phyloP scores from a whole-genome alignment of 2,329 filamentous ascomycete species.

The Penicillium expansum region DNA sequence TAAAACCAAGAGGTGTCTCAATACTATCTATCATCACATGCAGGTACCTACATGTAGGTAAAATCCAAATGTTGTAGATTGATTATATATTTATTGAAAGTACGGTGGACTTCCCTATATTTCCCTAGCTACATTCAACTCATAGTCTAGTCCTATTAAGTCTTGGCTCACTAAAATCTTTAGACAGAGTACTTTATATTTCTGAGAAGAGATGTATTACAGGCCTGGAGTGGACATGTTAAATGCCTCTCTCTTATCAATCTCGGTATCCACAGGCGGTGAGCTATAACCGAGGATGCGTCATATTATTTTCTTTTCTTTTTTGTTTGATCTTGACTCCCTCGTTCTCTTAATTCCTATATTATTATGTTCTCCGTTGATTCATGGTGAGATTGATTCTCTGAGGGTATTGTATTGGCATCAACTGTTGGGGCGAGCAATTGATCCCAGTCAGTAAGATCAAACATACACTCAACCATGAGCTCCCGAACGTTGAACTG shows the following conservation, averaged over 20 bases:
- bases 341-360: background rate
- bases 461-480: constrained; percentile 29
- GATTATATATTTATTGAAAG: background rate
- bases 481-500: constrained; percentile 33
- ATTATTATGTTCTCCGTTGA: constrained; percentile 14
- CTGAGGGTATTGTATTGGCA: background rate
- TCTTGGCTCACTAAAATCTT: background rate
- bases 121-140: background rate
- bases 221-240: background rate
- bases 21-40: no score
- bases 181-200: no score
- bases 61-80: no score
- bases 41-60: no score
- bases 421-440: constrained; percentile 2
- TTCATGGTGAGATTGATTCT: constrained; percentile 3
- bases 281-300: constrained; percentile 9
- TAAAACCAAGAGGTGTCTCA: background rate
- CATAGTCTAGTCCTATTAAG: background rate
- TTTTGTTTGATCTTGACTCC: constrained; percentile 7
- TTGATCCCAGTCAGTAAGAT: no score
- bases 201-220: no score
- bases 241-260: constrained; percentile 13
- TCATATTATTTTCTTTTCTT: constrained; percentile 7
- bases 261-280: constrained; percentile 11
- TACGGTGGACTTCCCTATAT: background rate